These are phyloP conservation scores for Mrakia blollopis DNA, from an alignment of 768 basidiomycete species.

Conservation along the genomic window DNA sequence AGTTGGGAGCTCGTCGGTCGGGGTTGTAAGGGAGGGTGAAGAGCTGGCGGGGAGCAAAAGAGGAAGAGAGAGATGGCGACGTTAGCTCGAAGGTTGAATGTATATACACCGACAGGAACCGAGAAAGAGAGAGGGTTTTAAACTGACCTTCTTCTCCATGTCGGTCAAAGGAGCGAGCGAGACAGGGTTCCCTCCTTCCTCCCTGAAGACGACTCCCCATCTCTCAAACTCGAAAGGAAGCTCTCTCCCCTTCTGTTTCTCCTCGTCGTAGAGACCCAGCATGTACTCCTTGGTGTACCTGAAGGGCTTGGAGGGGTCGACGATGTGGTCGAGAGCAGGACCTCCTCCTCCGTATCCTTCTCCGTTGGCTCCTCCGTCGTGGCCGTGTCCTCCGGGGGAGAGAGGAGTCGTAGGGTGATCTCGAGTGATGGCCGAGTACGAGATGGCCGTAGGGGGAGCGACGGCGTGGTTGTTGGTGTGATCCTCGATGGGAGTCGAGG, in stretches of 20 bases:
- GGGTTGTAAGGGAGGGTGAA: slow-evolving; percentile 31
- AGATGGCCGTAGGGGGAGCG: slow-evolving; percentile 8
- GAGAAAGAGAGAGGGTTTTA: not conserved
- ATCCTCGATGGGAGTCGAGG: not conserved
- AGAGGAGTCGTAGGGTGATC: slow-evolving; percentile 2
- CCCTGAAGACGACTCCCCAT: slow-evolving; percentile 83
- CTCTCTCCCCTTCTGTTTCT: slow-evolving; percentile 65
- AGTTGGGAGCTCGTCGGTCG: slow-evolving; percentile 28
- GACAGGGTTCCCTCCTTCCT: slow-evolving; percentile 65
- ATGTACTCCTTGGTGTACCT: slow-evolving; percentile 80
- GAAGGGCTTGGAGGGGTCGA: slow-evolving; percentile 35
- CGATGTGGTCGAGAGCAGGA: slow-evolving; percentile 16
- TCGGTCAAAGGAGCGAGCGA: slow-evolving; percentile 35
- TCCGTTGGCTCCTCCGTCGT: slow-evolving; percentile 2
- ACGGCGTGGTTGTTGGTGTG: slow-evolving; percentile 2
- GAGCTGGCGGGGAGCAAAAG: not conserved
- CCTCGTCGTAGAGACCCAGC: slow-evolving; percentile 68
- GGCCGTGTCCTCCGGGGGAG: not conserved
- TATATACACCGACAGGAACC: not conserved
- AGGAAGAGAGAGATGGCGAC: not conserved
- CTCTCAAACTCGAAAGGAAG: slow-evolving; percentile 80
- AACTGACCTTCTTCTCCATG: slow-evolving; percentile 28
- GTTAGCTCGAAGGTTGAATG: too few species aligned
- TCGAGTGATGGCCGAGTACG: slow-evolving; percentile 31
- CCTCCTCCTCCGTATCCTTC: not conserved